Conservation (phyloP, 495 filamentous ascomycete genomes). For the Trichoderma asperelloides region DNA sequence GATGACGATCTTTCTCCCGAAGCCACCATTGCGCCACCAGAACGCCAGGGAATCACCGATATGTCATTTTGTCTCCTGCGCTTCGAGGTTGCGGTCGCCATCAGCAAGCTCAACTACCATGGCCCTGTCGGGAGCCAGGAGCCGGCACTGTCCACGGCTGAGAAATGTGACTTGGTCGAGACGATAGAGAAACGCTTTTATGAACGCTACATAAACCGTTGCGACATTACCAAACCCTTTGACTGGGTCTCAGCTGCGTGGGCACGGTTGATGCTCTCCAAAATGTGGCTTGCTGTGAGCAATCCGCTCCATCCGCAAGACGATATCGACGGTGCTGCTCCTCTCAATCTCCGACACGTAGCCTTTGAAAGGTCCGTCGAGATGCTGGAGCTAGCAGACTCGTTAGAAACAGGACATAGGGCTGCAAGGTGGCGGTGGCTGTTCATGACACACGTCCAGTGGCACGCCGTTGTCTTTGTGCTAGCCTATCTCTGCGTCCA, state of each 20-base stretch:
- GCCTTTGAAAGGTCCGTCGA: constrained; percentile 15
- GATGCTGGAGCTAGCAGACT: constrained; percentile 16
- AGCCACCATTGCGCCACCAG: constrained; percentile 33
- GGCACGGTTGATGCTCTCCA: constrained; percentile 48
- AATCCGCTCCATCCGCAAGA: constrained; percentile 42
- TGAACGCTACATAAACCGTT: background rate
- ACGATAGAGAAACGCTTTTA: constrained; percentile 23
- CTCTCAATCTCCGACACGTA: constrained; percentile 26
- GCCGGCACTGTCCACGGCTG: constrained; percentile 14
- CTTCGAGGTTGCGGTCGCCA: constrained; percentile 39
- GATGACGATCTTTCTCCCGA: constrained; percentile 34
- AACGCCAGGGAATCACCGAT: constrained; percentile 52
- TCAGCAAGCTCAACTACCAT: constrained; percentile 22
- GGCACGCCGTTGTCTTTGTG: constrained; percentile 62
- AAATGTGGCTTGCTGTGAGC: constrained; percentile 55
- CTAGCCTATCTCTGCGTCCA: constrained; percentile 60
- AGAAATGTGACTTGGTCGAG: constrained; percentile 20
- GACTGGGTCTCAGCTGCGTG: constrained; percentile 5
- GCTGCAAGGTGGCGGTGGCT: constrained; percentile 20
- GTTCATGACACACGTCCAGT: constrained; percentile 45
- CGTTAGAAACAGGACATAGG: constrained; percentile 31
- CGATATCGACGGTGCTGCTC: constrained; percentile 20
- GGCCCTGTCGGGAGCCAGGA: background rate
- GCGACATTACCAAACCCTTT: no score
- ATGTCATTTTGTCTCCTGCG: constrained; percentile 61